These are phyloP conservation scores for Aspergillus vadensis DNA, from an alignment of 2,329 filamentous ascomycete genomes.

Conservation along the genomic window DNA sequence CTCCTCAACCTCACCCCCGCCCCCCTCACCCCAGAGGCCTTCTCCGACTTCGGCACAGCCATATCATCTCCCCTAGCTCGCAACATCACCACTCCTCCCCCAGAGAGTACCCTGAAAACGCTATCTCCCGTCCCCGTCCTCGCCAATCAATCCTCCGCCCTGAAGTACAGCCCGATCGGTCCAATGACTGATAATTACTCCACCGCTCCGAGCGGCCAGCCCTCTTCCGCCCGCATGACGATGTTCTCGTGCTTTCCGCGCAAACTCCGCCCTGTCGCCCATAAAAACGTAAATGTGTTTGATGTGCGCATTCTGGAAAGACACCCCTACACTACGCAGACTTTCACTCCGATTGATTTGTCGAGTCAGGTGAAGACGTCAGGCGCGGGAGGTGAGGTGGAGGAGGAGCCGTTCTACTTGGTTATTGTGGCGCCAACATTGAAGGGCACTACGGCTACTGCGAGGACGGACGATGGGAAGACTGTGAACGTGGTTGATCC, in stretches of 20 bases:
- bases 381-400: conserved; percentile 21
- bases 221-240: conserved; percentile 69
- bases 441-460: conserved; percentile 43
- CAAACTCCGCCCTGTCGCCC: conserved; percentile 44
- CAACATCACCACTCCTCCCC: conserved; percentile 48
- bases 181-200: conserved; percentile 69
- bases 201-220: conserved; percentile 42
- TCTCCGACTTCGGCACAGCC: conserved; percentile 80
- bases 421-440: conserved; percentile 86
- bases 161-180: conserved; percentile 84
- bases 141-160: conserved; percentile 83
- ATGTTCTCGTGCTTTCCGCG: conserved; percentile 85
- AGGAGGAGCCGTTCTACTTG: conserved; percentile 60
- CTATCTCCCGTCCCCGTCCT: conserved; percentile 57
- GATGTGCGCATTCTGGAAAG: conserved; percentile 76
- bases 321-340: conserved; percentile 93
- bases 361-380: conserved; percentile 26
- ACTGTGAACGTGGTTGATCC: conserved; percentile 49
- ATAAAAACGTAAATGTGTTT: conserved; percentile 49
- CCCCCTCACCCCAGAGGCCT: conserved; percentile 68
- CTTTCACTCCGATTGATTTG: conserved; percentile 76
- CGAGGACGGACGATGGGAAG: conserved; percentile 30
- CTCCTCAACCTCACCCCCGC: conserved; percentile 57
- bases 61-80: conserved; percentile 70
- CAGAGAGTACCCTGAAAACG: conserved; percentile 49